These are phyloP conservation scores for Nematodospora valgi DNA, from an alignment of 805 yeast genomes.

Conservation along the genomic window DNA sequence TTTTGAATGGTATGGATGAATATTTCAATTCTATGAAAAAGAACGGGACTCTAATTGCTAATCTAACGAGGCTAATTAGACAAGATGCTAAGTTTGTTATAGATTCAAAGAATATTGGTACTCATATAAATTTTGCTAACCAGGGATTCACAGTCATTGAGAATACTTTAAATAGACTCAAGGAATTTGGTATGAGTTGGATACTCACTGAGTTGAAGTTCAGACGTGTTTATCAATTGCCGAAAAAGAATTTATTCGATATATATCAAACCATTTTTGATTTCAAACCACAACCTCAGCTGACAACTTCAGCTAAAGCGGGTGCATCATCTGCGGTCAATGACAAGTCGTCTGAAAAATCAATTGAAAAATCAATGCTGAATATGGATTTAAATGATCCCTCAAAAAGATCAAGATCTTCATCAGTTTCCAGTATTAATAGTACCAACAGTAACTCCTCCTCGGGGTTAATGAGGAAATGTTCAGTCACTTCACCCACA, in stretches of 20 bases:
- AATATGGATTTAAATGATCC: background rate
- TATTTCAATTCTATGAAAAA: constrained; percentile 43
- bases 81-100: constrained; percentile 34
- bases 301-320: constrained; percentile 1
- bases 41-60: constrained; percentile 47
- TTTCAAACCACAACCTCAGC: constrained; percentile 3
- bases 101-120: constrained; percentile 33
- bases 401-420: constrained; percentile 22
- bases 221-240: constrained; percentile 33
- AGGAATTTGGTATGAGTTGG: constrained; percentile 42
- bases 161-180: constrained; percentile 26
- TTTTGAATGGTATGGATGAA: constrained; percentile 28
- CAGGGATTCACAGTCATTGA: constrained; percentile 36
- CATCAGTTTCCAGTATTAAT: constrained; percentile 23
- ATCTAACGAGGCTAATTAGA: constrained; percentile 44
- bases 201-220: constrained; percentile 39
- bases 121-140: constrained; percentile 38
- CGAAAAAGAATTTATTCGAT: constrained; percentile 18
- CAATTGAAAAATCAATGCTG: constrained; percentile 7
- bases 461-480: constrained; percentile 13
- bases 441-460: constrained; percentile 14
- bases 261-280: constrained; percentile 9
- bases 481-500: constrained; percentile 17
- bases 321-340: background rate
- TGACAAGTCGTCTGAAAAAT: constrained; percentile 10